phyloP scores from a whole-genome alignment of 805 yeast genomes.

The Candida xiaguanensis region DNA sequence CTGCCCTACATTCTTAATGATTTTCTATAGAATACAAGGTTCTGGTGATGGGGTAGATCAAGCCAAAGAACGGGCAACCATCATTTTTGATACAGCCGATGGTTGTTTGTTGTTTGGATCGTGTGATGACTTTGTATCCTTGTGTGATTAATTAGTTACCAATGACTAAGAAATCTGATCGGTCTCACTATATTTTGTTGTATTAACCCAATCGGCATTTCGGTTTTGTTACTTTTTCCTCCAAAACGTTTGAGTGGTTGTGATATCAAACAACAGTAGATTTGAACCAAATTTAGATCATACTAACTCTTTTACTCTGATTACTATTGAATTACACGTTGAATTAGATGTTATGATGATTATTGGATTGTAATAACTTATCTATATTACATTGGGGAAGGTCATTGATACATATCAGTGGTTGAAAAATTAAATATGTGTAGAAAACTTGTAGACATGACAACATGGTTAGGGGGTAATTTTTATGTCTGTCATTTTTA shows the following conservation, averaged over 20 bases:
- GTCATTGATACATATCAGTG: not conserved
- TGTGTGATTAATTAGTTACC: slow-evolving; percentile 11
- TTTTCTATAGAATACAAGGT: slow-evolving; percentile 51
- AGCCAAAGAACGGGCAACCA: slow-evolving; percentile 39
- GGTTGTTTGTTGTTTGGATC: slow-evolving; percentile 40
- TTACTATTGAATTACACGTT: no score
- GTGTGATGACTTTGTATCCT: slow-evolving; percentile 32
- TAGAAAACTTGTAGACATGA: not conserved
- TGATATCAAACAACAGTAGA: no score
- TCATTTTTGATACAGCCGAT: slow-evolving; percentile 49
- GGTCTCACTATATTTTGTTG: slow-evolving; percentile 18
- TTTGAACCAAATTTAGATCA: no score
- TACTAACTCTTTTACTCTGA: no score
- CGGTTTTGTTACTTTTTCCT: no score
- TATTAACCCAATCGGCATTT: no score
- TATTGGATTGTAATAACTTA: no score
- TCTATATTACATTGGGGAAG: no score
- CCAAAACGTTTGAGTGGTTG: no score
- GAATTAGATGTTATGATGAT: no score
- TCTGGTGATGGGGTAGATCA: slow-evolving; percentile 59
- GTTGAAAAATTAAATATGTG: no score
- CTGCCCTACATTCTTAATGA: slow-evolving; percentile 56
- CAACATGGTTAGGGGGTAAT: not conserved
- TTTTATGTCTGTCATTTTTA: not conserved
- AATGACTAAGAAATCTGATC: slow-evolving; percentile 11